Conservation (phyloP, 1,284 basidiomycete genomes). For the Cutaneotrichosporon spelunceum region DNA sequence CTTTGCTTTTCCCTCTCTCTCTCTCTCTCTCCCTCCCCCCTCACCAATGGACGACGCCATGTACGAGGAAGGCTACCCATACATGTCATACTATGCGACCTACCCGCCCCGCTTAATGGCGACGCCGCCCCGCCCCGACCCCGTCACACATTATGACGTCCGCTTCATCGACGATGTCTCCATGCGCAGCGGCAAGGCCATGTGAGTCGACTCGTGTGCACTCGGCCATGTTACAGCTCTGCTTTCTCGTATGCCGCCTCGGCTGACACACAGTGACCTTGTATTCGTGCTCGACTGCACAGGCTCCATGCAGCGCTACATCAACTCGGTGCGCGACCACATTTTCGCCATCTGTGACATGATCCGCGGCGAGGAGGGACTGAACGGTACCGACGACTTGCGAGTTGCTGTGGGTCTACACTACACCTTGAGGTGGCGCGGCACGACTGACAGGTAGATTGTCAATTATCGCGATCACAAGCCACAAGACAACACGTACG, state of each 20-base stretch:
- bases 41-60: constrained; percentile 42
- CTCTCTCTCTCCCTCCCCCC: not conserved
- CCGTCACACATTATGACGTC: constrained; percentile 37
- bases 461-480: constrained; percentile 91
- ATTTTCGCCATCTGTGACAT: constrained; percentile 95
- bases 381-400: constrained; percentile 80
- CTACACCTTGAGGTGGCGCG: not conserved
- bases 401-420: constrained; percentile 66
- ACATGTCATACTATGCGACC: constrained; percentile 31
- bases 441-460: constrained; percentile 30
- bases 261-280: constrained; percentile 64
- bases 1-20: not conserved
- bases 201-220: constrained; percentile 31
- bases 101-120: constrained; percentile 25
- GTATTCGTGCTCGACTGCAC: constrained; percentile 86
- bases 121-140: constrained; percentile 34
- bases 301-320: constrained; percentile 58
- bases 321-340: constrained; percentile 82
- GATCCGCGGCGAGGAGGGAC: constrained; percentile 90
- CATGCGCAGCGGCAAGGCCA: constrained; percentile 40
- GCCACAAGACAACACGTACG: constrained; percentile 89
- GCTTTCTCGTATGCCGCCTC: constrained; percentile 4
- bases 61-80: constrained; percentile 34
- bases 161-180: constrained; percentile 33
- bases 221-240: not conserved